phyloP scores from a whole-genome alignment of 148 eudicot genomes.

The Rhododendron molle region DNA sequence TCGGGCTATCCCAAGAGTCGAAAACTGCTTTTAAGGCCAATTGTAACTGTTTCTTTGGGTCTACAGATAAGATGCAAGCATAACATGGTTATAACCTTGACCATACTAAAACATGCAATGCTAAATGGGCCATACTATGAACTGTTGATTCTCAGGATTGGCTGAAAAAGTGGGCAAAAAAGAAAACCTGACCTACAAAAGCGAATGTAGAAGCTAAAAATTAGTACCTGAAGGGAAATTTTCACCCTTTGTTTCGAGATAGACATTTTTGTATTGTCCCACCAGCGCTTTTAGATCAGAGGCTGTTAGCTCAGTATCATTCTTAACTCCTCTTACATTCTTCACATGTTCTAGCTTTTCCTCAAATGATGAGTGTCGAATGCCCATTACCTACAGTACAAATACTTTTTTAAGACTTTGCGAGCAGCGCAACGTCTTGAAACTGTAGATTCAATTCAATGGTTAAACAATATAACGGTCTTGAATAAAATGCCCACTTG shows the following conservation, averaged over 20 bases:
- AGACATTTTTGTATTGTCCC: constrained; percentile 72
- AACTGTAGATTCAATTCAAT: background rate
- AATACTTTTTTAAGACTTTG: constrained; percentile 3
- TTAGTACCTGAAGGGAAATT: constrained; percentile 73
- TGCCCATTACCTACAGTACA: constrained; percentile 74
- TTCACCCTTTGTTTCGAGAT: constrained; percentile 71
- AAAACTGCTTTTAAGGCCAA: constrained; percentile 87
- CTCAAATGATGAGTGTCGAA: constrained; percentile 77
- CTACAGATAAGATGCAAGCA: constrained; percentile 30
- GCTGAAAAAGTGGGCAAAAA: background rate
- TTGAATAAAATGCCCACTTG: no score
- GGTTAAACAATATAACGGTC: background rate
- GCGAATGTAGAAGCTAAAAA: background rate
- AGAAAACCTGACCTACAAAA: background rate
- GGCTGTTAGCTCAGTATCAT: constrained; percentile 79
- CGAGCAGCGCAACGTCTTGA: background rate
- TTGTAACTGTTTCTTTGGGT: constrained; percentile 76
- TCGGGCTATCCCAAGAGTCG: constrained; percentile 93
- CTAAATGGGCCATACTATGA: background rate
- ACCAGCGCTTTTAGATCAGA: constrained; percentile 79
- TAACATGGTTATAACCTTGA: background rate
- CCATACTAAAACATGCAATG: background rate
- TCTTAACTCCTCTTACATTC: constrained; percentile 53
- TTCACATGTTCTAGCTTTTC: constrained; percentile 75
- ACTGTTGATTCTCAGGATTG: background rate